Conservation (phyloP, 306 rosid species). For the Vigna hirtella region DNA sequence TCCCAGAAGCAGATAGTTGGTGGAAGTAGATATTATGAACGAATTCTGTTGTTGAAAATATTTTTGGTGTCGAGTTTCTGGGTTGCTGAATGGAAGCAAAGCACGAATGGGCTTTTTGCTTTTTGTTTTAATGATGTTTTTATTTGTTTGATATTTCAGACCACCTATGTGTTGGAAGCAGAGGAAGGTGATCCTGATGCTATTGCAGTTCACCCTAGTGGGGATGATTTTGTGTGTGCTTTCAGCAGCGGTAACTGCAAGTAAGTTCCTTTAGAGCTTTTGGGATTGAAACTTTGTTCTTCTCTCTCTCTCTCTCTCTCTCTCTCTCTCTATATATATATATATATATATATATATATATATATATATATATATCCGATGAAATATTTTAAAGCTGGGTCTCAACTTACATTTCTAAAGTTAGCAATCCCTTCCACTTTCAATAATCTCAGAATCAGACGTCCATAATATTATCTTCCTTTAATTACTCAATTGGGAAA, state of each 20-base stretch:
- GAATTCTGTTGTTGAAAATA: constrained; percentile 28
- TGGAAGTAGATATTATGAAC: constrained; percentile 26
- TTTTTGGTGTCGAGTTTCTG: constrained; percentile 20
- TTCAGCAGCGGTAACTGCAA: constrained; percentile 89
- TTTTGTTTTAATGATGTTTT: constrained; percentile 11
- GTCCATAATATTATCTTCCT: neutral
- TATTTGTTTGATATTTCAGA: constrained; percentile 50
- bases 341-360: too few relatives aligned
- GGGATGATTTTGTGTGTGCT: constrained; percentile 83
- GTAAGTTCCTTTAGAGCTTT: constrained; percentile 56
- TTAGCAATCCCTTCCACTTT: constrained; percentile 1
- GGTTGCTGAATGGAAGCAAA: constrained; percentile 10
- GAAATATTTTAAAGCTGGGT: constrained; percentile 4
- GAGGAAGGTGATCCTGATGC: constrained; percentile 84
- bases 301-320: neutral
- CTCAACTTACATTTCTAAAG: constrained; percentile 21
- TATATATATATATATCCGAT: neutral
- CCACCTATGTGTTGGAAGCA: constrained; percentile 77
- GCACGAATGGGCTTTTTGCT: constrained; percentile 14
- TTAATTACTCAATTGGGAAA: constrained; percentile 11
- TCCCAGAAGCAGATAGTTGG: neutral
- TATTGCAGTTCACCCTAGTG: constrained; percentile 82
- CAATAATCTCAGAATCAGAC: constrained; percentile 6
- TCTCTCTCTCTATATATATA: too few relatives aligned
- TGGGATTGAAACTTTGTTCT: constrained; percentile 2